These are phyloP conservation scores for Ustilago lituana DNA, from an alignment of 1,284 basidiomycete species.

Conservation along the genomic window DNA sequence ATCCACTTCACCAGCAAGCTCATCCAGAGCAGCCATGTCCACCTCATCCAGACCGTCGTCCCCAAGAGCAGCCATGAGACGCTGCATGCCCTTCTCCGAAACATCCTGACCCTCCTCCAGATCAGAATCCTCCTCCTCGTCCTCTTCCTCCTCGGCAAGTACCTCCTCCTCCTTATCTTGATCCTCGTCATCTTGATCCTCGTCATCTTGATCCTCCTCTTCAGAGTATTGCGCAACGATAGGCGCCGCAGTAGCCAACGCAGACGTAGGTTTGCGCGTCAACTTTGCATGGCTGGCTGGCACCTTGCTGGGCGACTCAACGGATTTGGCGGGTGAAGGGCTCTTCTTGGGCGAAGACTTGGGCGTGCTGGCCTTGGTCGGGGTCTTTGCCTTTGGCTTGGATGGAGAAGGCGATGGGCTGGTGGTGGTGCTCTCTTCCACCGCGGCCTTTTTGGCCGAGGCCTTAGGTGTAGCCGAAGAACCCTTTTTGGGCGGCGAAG, in stretches of 20 bases:
- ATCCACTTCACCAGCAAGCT: conserved; percentile 37
- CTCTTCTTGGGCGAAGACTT: conserved; percentile 19
- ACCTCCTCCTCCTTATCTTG: conserved; percentile 24
- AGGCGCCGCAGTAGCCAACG: conserved; percentile 39
- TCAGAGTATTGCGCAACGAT: conserved; percentile 40
- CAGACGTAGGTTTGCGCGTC: conserved; percentile 36
- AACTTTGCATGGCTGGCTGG: conserved; percentile 38
- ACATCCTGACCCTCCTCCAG: conserved; percentile 63
- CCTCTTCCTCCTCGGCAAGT: conserved; percentile 33
- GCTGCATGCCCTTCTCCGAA: conserved; percentile 58
- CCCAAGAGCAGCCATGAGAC: conserved; percentile 62
- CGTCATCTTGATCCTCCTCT: conserved; percentile 34
- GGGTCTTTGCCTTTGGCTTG: conserved; percentile 13
- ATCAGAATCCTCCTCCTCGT: conserved; percentile 47
- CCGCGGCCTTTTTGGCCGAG: conserved; percentile 21
- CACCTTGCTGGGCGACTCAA: conserved; percentile 26
- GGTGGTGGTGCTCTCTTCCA: background rate
- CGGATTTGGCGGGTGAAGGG: conserved; percentile 4
- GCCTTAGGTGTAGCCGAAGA: conserved; percentile 12
- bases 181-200: conserved; percentile 24
- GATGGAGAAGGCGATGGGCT: conserved; percentile 6
- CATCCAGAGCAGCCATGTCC: conserved; percentile 56
- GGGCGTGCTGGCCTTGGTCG: conserved; percentile 11
- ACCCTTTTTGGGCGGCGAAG: conserved; percentile 39
- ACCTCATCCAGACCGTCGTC: conserved; percentile 60